These are phyloP conservation scores for Rhizopogon vulgaris DNA, from an alignment of 768 basidiomycete species.

Conservation along the genomic window DNA sequence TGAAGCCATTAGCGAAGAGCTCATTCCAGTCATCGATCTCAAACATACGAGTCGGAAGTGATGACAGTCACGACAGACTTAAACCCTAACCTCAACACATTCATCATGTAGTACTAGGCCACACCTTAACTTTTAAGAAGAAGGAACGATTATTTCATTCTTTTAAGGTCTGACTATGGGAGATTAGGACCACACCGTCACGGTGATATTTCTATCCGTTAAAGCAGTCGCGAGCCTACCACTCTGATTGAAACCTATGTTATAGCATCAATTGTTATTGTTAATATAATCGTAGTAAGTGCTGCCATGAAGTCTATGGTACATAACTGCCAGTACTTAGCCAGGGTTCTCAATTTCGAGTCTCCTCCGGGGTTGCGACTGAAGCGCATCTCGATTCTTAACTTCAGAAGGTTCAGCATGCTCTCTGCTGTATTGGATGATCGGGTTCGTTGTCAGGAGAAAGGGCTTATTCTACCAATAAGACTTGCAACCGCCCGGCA, in stretches of 20 bases:
- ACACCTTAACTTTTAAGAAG: too few relatives aligned
- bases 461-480: not conserved
- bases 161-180: too few relatives aligned
- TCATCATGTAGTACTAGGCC: not conserved
- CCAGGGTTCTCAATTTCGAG: not conserved
- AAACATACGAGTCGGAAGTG: constrained; percentile 17
- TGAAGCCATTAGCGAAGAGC: constrained; percentile 14
- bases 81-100: not conserved
- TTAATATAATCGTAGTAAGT: not conserved
- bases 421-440: not conserved
- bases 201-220: too few relatives aligned
- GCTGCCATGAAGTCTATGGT: not conserved
- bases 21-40: constrained; percentile 17
- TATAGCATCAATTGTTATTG: constrained; percentile 4
- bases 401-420: too few relatives aligned
- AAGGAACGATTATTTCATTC: too few relatives aligned
- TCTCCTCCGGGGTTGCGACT: too few relatives aligned
- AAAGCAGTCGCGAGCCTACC: too few relatives aligned
- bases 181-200: too few relatives aligned
- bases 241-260: not conserved
- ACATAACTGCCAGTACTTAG: not conserved
- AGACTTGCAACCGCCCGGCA: not conserved
- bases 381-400: not conserved
- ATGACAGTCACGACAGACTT: not conserved
- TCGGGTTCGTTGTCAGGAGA: not conserved